Percentiles rank a stretch among this genome's conserved stretches.
Conservation (phyloP, 192 early-diverging fungal genomes). For the Umbelopsis vinacea region DNA sequence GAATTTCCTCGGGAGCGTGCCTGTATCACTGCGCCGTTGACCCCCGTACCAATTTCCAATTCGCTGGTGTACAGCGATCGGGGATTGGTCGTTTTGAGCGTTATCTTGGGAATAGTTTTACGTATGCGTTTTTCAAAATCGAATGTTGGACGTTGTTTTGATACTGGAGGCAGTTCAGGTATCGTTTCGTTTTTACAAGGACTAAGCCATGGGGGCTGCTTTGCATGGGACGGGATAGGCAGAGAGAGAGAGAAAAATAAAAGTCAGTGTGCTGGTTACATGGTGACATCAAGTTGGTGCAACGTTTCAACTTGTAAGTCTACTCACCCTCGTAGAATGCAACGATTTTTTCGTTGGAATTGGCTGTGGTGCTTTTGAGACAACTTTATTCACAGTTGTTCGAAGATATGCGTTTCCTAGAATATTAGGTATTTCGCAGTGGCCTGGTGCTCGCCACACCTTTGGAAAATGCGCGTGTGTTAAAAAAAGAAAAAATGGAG, state of each 20-base stretch:
- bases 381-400: neutral
- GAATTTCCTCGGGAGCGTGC: conserved; percentile 14
- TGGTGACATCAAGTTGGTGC: neutral
- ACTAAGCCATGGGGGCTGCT: conserved; percentile 38
- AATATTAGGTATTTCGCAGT: conserved; percentile 40
- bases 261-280: neutral
- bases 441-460: conserved; percentile 36
- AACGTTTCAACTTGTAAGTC: neutral
- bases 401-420: conserved; percentile 36
- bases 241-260: neutral
- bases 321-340: conserved; percentile 13
- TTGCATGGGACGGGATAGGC: neutral
- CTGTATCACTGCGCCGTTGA: conserved; percentile 44
- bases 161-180: conserved; percentile 3
- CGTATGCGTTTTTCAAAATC: conserved; percentile 39
- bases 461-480: neutral
- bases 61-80: conserved; percentile 30
- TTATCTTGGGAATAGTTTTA: conserved; percentile 35
- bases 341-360: neutral
- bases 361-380: neutral
- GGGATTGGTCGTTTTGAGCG: conserved; percentile 27
- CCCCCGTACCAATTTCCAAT: conserved; percentile 44
- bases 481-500: neutral
- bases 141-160: conserved; percentile 14
- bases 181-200: conserved; percentile 18